These are phyloP conservation scores for Colletotrichum sp. DNA, from an alignment of 2,329 filamentous ascomycete species.

Conservation along the genomic window DNA sequence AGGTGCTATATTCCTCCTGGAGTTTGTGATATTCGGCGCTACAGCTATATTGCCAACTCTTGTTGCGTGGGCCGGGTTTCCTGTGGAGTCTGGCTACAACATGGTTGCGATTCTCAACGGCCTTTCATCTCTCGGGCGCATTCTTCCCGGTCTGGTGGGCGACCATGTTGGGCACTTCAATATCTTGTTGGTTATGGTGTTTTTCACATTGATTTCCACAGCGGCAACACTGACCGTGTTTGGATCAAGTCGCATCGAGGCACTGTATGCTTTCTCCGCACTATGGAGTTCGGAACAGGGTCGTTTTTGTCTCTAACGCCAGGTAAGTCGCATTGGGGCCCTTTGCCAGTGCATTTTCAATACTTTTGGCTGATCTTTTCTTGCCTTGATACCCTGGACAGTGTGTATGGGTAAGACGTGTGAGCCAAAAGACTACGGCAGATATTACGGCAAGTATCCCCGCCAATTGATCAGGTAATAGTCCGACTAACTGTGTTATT, in stretches of 20 bases:
- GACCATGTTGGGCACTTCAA: conserved; percentile 51
- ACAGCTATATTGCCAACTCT: conserved; percentile 51
- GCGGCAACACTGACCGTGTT: conserved; percentile 48
- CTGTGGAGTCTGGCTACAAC: conserved; percentile 43
- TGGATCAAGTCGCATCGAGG: conserved; percentile 39
- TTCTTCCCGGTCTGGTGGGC: conserved; percentile 46
- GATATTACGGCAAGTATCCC: neutral
- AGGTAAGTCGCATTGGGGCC: conserved; percentile 18
- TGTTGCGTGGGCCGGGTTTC: conserved; percentile 37
- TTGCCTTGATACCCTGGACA: neutral
- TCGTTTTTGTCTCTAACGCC: conserved; percentile 36
- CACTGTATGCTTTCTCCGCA: conserved; percentile 47
- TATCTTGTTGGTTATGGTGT: conserved; percentile 33
- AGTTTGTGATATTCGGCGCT: conserved; percentile 53
- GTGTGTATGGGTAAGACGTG: conserved; percentile 53
- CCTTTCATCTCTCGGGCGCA: conserved; percentile 44
- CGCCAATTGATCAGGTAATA: neutral
- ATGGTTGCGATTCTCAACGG: conserved; percentile 49
- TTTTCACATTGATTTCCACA: conserved; percentile 35
- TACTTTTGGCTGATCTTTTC: neutral
- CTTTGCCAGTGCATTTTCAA: neutral
- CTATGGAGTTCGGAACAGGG: conserved; percentile 52
- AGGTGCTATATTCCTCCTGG: conserved; percentile 47
- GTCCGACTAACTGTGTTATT: neutral
- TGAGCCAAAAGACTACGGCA: conserved; percentile 46